phyloP scores from a whole-genome alignment of 306 rosid species.

The Macrotyloma uniflorum region DNA sequence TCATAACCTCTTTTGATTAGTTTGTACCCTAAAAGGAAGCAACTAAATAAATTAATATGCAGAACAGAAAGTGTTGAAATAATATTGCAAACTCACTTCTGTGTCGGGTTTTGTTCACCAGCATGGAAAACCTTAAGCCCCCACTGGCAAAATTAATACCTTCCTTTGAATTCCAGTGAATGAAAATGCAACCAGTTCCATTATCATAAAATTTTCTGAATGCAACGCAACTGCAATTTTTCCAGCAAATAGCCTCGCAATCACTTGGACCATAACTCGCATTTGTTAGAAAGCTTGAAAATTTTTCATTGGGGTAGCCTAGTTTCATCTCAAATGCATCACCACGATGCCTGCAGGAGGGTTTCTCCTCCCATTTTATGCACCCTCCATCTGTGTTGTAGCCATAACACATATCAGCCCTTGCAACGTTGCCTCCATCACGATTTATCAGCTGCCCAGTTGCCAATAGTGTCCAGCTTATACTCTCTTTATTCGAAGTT shows the following conservation, averaged over 20 bases:
- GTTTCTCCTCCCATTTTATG: too few relatives aligned
- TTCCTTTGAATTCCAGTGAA: background rate
- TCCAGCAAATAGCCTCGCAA: background rate
- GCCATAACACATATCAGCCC: background rate
- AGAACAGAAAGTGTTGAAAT: background rate
- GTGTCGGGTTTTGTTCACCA: background rate
- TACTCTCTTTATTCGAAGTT: background rate
- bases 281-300: background rate
- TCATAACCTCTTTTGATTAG: too few relatives aligned
- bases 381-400: too few relatives aligned
- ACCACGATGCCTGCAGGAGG: too few relatives aligned
- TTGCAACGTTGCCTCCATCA: background rate
- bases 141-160: background rate
- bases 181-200: conserved; percentile 18
- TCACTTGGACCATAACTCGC: background rate
- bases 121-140: background rate
- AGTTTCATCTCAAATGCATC: too few relatives aligned
- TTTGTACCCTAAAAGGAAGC: too few relatives aligned
- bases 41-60: background rate
- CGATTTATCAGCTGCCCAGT: background rate
- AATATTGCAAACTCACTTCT: background rate
- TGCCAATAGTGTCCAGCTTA: background rate
- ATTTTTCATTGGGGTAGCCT: too few relatives aligned
- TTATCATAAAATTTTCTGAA: background rate
- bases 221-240: background rate